phyloP scores from a whole-genome alignment of 73 alveolate species.

The Paraurostyla sp. region DNA sequence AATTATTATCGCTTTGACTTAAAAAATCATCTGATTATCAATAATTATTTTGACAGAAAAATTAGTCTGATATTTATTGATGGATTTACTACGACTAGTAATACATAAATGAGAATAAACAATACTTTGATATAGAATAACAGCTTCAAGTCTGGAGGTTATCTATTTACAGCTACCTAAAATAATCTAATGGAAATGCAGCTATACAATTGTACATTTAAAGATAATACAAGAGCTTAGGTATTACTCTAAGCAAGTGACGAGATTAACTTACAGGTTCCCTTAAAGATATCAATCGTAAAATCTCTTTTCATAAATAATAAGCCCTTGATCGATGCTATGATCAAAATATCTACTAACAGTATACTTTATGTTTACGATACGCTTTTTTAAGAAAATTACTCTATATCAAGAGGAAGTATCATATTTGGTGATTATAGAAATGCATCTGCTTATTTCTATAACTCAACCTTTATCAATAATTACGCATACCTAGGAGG shows the following conservation, averaged over 20 bases:
- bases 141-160: not conserved
- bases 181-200: not conserved
- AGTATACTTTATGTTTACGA: not conserved
- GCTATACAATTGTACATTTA: too few species aligned
- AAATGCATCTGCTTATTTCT: not conserved
- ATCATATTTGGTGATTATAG: slow-evolving; percentile 19
- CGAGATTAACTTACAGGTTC: not conserved
- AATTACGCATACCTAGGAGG: slow-evolving; percentile 10
- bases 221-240: not conserved
- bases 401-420: slow-evolving; percentile 10
- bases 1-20: too few species aligned
- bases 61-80: not conserved
- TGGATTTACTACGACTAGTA: not conserved
- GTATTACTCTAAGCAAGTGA: not conserved
- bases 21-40: too few species aligned
- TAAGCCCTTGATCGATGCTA: not conserved
- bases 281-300: not conserved
- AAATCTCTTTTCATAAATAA: not conserved
- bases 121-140: not conserved
- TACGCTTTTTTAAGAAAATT: not conserved
- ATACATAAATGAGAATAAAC: not conserved
- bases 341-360: not conserved
- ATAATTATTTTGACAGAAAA: too few species aligned
- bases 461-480: not conserved
- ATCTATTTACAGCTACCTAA: not conserved